These are phyloP conservation scores for Fusarium luffae DNA, from an alignment of 2,329 filamentous ascomycete genomes.

Conservation along the genomic window DNA sequence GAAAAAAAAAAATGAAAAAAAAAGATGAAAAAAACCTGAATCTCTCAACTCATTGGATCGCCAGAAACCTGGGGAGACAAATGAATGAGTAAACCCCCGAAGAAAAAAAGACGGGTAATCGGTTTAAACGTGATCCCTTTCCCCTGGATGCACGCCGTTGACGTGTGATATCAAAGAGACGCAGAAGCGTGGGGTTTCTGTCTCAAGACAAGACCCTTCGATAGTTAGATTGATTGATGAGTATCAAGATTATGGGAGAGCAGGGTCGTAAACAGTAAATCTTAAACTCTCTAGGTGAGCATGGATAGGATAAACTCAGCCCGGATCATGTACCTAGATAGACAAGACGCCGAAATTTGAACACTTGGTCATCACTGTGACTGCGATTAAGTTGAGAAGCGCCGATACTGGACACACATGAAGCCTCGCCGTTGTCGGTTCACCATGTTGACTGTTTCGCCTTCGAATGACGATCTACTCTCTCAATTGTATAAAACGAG, in stretches of 20 bases:
- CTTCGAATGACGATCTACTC: slow-evolving; percentile 8
- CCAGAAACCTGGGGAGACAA: slow-evolving; percentile 16
- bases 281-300: background rate
- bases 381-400: slow-evolving; percentile 1
- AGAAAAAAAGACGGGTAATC: slow-evolving; percentile 16
- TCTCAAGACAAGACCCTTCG: slow-evolving; percentile 1
- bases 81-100: background rate
- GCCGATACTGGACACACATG: background rate
- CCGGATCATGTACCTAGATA: slow-evolving; percentile 15
- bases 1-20: too few relatives aligned
- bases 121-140: background rate
- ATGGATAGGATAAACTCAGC: slow-evolving; percentile 9
- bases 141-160: slow-evolving; percentile 29
- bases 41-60: slow-evolving; percentile 14
- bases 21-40: too few relatives aligned
- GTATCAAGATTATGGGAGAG: slow-evolving; percentile 3
- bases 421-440: slow-evolving; percentile 11
- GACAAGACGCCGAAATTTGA: slow-evolving; percentile 30
- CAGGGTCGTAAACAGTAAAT: background rate
- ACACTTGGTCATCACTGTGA: background rate
- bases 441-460: background rate
- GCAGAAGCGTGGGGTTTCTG: slow-evolving; percentile 32
- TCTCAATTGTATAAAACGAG: background rate
- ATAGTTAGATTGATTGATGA: background rate
- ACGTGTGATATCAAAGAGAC: slow-evolving; percentile 36